Percentiles rank a stretch among this genome's conserved stretches.
phyloP scores from a whole-genome alignment of 2,329 filamentous ascomycete genomes.

The Trichoderma brevicompactum region DNA sequence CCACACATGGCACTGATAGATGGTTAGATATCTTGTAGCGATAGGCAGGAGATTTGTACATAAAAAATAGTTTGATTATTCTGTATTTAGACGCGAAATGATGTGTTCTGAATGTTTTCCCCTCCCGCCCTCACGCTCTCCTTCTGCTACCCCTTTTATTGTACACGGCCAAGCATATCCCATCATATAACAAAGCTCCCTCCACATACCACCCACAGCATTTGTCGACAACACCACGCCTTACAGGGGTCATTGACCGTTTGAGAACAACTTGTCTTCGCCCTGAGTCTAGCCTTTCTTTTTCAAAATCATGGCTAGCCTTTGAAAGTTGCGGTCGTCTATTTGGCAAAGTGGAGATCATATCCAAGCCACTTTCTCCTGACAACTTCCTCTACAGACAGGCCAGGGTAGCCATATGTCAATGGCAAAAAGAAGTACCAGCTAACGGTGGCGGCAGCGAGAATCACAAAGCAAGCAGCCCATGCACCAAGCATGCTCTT shows the following conservation, averaged over 20 bases:
- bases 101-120: neutral
- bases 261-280: neutral
- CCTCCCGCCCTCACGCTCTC: conserved; percentile 1
- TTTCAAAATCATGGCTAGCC: neutral
- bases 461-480: conserved; percentile 74
- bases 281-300: neutral
- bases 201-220: neutral
- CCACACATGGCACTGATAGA: neutral
- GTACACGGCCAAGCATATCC: conserved; percentile 19
- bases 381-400: conserved; percentile 76
- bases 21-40: neutral
- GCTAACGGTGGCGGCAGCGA: conserved; percentile 69
- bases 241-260: neutral
- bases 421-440: conserved; percentile 95
- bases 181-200: neutral
- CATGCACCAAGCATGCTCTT: conserved; percentile 79
- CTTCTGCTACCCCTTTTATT: conserved; percentile 12
- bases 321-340: conserved; percentile 37
- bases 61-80: conserved; percentile 5
- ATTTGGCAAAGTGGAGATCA: conserved; percentile 98
- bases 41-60: neutral
- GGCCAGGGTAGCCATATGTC: conserved; percentile 91
- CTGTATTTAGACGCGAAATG: neutral
- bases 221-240: neutral
- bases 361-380: conserved; percentile 95